phyloP scores from a whole-genome alignment of 177 flowering plant genomes.

The Vitis hybrid region DNA sequence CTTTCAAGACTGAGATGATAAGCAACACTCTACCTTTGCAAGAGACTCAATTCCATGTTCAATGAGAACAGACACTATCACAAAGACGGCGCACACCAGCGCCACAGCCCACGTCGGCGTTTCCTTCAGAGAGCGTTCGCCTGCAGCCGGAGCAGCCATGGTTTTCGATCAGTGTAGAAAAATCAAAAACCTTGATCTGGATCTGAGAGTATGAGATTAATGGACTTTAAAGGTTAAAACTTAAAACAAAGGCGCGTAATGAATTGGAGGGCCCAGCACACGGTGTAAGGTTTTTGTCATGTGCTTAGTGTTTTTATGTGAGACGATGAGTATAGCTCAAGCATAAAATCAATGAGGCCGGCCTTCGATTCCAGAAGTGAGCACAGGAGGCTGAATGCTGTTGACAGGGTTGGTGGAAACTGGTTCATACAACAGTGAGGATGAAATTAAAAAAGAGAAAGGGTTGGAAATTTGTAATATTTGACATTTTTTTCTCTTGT shows the following conservation, averaged over 20 bases:
- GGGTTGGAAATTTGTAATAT: no score
- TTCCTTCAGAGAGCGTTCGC: conserved; percentile 37
- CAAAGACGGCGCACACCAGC: conserved; percentile 48
- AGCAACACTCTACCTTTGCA: conserved; percentile 32
- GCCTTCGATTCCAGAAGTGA: no score
- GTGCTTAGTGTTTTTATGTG: neutral
- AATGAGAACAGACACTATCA: conserved; percentile 48
- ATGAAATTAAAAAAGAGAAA: no score
- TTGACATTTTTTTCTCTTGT: no score
- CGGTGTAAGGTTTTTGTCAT: neutral
- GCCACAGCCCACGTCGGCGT: conserved; percentile 83
- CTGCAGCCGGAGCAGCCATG: conserved; percentile 28
- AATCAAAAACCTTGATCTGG: no score
- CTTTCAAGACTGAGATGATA: no score
- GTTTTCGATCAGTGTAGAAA: neutral
- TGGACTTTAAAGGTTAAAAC: neutral
- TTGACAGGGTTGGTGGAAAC: no score
- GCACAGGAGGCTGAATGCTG: no score
- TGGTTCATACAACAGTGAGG: no score
- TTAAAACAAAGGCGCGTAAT: neutral
- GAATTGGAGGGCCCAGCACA: neutral
- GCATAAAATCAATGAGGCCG: neutral
- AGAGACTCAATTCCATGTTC: conserved; percentile 56
- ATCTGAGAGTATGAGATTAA: no score
- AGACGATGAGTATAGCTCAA: neutral